Evolutionary conservation across 495 filamentous ascomycete species (phyloP).

Genomic region (Talaromyces ruber): DNA sequence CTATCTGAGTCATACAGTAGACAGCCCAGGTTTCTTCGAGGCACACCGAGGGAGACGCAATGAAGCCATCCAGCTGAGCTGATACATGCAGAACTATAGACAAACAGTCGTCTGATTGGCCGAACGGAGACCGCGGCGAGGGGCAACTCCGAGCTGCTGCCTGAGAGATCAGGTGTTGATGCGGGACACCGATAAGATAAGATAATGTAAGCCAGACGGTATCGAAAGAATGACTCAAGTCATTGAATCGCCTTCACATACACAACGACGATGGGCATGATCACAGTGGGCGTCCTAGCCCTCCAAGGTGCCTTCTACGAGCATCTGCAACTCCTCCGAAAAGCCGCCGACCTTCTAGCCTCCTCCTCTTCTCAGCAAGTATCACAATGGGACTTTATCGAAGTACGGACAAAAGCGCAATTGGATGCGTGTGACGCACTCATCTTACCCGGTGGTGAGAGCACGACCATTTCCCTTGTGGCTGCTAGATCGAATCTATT

Average conservation of each 20-base stretch:
- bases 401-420: conserved; percentile 70
- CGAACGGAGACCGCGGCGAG: conserved; percentile 2
- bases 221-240: not conserved
- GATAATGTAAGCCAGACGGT: not conserved
- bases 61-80: not conserved
- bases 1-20: not conserved
- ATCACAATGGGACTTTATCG: conserved; percentile 53
- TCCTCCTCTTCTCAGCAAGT: conserved; percentile 12
- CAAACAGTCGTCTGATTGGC: not conserved
- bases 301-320: conserved; percentile 92
- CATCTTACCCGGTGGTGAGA: conserved; percentile 89
- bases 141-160: not conserved
- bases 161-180: not conserved
- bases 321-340: conserved; percentile 67
- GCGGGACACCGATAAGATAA: conserved; percentile 1
- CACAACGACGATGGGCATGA: conserved; percentile 18
- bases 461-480: conserved; percentile 86
- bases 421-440: conserved; percentile 70
- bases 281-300: conserved; percentile 79
- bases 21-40: not conserved
- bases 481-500: conserved; percentile 71
- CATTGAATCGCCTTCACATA: not conserved
- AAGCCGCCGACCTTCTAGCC: conserved; percentile 42
- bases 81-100: not conserved
- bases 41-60: not conserved